Base-by-base conservation (phyloP, 1,284 basidiomycete species). In the Pyrrhoderma lamaoense region DNA sequence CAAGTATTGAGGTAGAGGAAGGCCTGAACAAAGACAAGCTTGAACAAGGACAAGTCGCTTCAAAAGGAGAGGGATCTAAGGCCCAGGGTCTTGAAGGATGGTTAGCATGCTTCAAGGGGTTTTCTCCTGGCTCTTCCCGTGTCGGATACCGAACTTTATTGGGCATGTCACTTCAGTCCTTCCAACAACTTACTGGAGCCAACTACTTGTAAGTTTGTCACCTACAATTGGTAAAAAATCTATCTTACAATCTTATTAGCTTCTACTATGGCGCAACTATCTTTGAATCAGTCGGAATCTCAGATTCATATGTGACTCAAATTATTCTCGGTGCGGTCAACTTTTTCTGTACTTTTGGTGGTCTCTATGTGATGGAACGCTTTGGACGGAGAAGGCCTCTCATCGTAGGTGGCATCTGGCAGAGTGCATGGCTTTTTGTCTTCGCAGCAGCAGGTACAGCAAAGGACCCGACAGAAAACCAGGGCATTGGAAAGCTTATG, bases 381-480 rank as follows among this genome's bases (percentile, higher is more conserved):
- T 49, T 9, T 56, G 82, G 83, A 9, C 74, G 82, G 49, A 71
- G 82, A 7, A 54, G 60, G 39, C 84, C 83, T 0, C 70, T 88
- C 42, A 85, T 88, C 48, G 59, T 78, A 42, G 85, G 85, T 23
- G 84, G 82, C 8, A 49, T 85, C 1, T 87, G 87, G 86, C 85
- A 89, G 61, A 73, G 78, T 0, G 65, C 69, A 7, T 90, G 88
- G 87, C 70, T 91, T 16, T 82, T 89, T 60, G 77, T 88, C 18
- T 90, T 86, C 61, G 86, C 85, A 0, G 75, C 80, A 4, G 86
- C 83, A 1, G 88, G 86, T 23, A 85, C 82, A 0, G 80, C 79
- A 0, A 75, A 76, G 53, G 70, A 81, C 56, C 82, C 85, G 0
- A 62, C 61, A 47, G 62, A 57, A 1, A 68, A 80, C 59, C 53